Evolutionary conservation across 805 yeast genomes (phyloP), one percentile per base, ranked within the genome.

Genomic region (Zygoascus ofunaensis): DNA sequence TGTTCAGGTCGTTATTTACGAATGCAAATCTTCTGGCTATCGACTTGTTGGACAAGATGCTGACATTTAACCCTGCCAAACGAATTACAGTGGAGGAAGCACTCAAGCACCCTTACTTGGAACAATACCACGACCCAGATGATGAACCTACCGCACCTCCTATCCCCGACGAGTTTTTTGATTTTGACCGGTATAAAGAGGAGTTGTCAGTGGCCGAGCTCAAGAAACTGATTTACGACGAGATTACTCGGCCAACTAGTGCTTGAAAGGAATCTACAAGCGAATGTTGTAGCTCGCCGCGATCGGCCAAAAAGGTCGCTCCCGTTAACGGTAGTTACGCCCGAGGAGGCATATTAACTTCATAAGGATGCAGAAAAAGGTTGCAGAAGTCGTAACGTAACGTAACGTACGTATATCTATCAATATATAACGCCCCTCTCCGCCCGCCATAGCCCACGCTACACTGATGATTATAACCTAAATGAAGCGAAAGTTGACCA

Each of bases 91-190:
- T 87, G 3, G 81, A 73, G 43, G 82, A 83, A 48, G 96, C 97
- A 0, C 71, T 90, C 39, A 66, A 73, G 52, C 97, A 90, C 60
- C 95, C 95, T 2, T 90, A 90, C 62, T 69, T 90, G 43, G 66
- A 72, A 41, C 74, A 83, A n/a, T 90, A 90, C 64, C 97, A 90
- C 62, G 97, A 90, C 58, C 95, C 96, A 2, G 77, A 76, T 44
- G 97, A 90, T 61, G 97, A 90, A 64, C 97, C 97, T 0, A 71
- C 71, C 33, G 87, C 92, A 30, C 77, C 78, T 17, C 84, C 87
- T 40, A 81, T 92, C 19, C 89, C 94, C 0, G 79, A 79, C 34
- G 87, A 82, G 53, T 87, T 90, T 61, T 90, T 92, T 56, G 89
- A 83, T 49, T 92, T 92, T 56, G 98, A 92, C 62, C 74, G 76